These are phyloP conservation scores for Aspergillus glaucus DNA, from an alignment of 2,329 filamentous ascomycete genomes.

Conservation along the genomic window DNA sequence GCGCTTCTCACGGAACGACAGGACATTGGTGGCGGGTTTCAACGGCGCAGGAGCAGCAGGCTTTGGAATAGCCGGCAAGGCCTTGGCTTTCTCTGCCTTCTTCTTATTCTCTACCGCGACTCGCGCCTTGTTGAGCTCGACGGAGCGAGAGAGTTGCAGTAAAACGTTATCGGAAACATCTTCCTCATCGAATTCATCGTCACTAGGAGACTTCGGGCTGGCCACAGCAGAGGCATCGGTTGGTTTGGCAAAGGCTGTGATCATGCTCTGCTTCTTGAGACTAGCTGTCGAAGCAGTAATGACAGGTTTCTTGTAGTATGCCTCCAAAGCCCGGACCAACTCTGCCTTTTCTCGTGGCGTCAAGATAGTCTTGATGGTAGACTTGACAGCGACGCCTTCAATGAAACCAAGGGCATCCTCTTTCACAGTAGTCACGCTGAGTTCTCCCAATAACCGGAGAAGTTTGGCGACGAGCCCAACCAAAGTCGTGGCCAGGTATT, in stretches of 20 bases:
- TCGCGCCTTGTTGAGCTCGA: conserved; percentile 38
- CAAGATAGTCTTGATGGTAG: conserved; percentile 68
- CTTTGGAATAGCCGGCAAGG: conserved; percentile 20
- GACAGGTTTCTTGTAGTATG: conserved; percentile 41
- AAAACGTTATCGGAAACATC: conserved; percentile 36
- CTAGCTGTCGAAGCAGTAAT: conserved; percentile 35
- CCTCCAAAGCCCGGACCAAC: conserved; percentile 58
- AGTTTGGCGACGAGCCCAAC: conserved; percentile 81
- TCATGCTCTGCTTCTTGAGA: conserved; percentile 40
- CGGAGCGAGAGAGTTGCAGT: conserved; percentile 36
- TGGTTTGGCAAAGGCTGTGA: conserved; percentile 34
- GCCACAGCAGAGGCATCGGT: conserved; percentile 30
- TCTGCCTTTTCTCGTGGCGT: conserved; percentile 78
- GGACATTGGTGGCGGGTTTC: conserved; percentile 34
- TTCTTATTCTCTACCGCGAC: conserved; percentile 25
- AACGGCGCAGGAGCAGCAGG: conserved; percentile 19
- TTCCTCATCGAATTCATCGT: conserved; percentile 38
- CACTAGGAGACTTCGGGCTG: conserved; percentile 22
- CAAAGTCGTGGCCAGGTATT: conserved; percentile 74
- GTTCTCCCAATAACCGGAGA: conserved; percentile 70
- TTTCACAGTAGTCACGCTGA: conserved; percentile 62
- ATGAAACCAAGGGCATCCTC: conserved; percentile 58
- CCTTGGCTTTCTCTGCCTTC: conserved; percentile 18
- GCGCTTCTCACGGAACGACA: conserved; percentile 65
- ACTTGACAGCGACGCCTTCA: conserved; percentile 47